Conservation (phyloP, 2,329 filamentous ascomycete species). For the Diaporthe aspalathi region DNA sequence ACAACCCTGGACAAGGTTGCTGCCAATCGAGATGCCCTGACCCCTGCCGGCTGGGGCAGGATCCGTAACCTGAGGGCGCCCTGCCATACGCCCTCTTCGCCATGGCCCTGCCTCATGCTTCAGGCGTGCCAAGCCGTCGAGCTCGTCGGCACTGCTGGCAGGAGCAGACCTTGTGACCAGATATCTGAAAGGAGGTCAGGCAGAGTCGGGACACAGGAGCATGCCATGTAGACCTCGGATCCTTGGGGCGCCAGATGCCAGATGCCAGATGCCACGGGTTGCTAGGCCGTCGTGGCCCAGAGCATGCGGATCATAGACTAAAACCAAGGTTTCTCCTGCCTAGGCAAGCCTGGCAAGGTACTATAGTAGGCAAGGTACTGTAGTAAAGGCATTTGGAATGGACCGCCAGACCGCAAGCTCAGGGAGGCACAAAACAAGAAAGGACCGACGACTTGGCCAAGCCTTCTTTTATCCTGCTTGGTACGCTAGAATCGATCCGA, state of each 20-base stretch:
- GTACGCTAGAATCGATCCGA: constrained; percentile 28
- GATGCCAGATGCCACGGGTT: neutral
- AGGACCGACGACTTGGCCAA: neutral
- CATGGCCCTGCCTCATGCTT: constrained; percentile 19
- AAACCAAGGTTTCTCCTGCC: neutral
- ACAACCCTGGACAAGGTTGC: neutral
- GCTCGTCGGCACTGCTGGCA: constrained; percentile 7
- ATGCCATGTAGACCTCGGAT: constrained; percentile 5
- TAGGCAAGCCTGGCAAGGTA: neutral
- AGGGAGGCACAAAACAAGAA: constrained; percentile 8
- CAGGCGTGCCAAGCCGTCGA: constrained; percentile 26
- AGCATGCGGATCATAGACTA: constrained; percentile 30
- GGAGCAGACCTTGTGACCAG: constrained; percentile 5
- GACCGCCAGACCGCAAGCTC: constrained; percentile 3
- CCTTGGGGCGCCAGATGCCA: too few species aligned
- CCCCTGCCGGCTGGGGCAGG: neutral
- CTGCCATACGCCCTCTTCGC: constrained; percentile 7
- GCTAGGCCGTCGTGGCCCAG: constrained; percentile 1
- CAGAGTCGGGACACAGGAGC: neutral
- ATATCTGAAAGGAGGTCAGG: neutral
- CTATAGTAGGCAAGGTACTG: neutral
- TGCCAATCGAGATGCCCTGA: constrained; percentile 22
- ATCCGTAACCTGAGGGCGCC: constrained; percentile 18
- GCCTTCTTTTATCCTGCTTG: constrained; percentile 23
- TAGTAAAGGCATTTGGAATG: constrained; percentile 13